Evolutionary conservation across 495 filamentous ascomycete species (phyloP), one percentile per base, ranked within the genome.

Genomic region (Ramalina intermedia): DNA sequence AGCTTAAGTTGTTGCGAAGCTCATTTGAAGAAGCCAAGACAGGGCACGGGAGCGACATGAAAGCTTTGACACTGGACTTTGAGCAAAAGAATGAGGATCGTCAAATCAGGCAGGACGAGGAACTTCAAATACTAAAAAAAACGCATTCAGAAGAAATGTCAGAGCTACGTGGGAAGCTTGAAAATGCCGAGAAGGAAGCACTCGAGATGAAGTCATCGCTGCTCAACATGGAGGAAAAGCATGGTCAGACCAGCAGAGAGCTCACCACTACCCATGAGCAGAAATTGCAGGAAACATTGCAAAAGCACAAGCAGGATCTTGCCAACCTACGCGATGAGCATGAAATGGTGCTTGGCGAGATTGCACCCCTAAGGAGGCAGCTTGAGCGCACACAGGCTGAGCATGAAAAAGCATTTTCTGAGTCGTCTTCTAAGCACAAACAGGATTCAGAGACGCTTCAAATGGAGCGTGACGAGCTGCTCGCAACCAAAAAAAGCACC

Each of bases 281-380:
- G 27, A 41, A 39, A 18, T 35, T 55, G 11, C 38, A 23, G 17
- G 48, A 51, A n/a, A 38, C 43, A 6, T 40, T 23, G 14, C 7
- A n/a, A 13, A 37, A 43, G 16, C 41, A 55, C 13, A 26, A 55
- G 35, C 44, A 55, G n/a, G 53, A 55, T 17, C 38, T 47, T 12
- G 26, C 17, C 14, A 18, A 40, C 8, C 33, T 55, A 8, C 45
- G 53, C 12, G 40, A 23, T 17, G 36, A 52, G 26, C 12, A 52
- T n/a, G 43, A 51, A 40, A 47, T 46, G 23, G 44, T 45, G 16
- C 29, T 42, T 14, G 44, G 38, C 8, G 42, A 41, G 37, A 38
- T 51, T 21, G 11, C 52, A 18, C 35, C 49, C 13, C 44, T 55
- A 17, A 38, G 29, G 33, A 18, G 20, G 9, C 40, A 43, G 13